Evolutionary conservation across 1,284 basidiomycete species (phyloP).

Genomic region (Ustilago cynodontis): DNA sequence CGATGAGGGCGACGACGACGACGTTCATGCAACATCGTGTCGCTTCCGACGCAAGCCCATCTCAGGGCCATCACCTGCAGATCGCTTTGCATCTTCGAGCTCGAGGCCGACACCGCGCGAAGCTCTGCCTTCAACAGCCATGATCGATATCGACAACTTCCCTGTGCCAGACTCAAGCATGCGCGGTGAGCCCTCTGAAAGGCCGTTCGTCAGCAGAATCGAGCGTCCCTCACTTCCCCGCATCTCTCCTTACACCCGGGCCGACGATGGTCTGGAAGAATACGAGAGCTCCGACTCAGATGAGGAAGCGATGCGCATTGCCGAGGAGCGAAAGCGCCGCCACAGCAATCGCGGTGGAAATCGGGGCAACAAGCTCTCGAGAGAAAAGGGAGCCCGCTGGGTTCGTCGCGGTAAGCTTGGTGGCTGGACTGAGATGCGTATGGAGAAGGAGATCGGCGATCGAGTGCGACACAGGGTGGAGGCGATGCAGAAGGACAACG

Average conservation of each 20-base stretch:
- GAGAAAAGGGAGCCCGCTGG: conserved; percentile 62
- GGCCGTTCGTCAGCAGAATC: conserved; percentile 37
- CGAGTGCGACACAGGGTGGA: conserved; percentile 53
- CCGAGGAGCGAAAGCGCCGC: conserved; percentile 43
- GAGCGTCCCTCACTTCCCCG: conserved; percentile 37
- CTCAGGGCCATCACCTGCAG: conserved; percentile 7
- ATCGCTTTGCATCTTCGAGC: conserved; percentile 22
- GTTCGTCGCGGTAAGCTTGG: conserved; percentile 64
- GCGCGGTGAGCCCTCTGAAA: conserved; percentile 43
- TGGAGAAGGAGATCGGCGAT: conserved; percentile 60
- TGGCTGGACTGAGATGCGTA: conserved; percentile 63
- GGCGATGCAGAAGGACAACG: conserved; percentile 59
- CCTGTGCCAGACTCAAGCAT: conserved; percentile 46
- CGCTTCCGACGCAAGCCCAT: conserved; percentile 28
- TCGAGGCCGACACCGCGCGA: conserved; percentile 19
- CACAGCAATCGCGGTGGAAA: conserved; percentile 57
- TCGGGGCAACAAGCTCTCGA: conserved; percentile 66
- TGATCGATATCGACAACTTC: conserved; percentile 53
- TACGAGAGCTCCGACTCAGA: conserved; percentile 47
- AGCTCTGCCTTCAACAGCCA: conserved; percentile 28
- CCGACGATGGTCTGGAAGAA: conserved; percentile 18
- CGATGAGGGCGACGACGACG: conserved; percentile 13
- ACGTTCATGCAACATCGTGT: conserved; percentile 4
- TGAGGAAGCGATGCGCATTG: conserved; percentile 49
- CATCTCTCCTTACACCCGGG: conserved; percentile 20